Evolutionary conservation across 768 basidiomycete genomes (phyloP), one percentile per base, ranked within the genome.

Genomic region (Baorangia bicolor): DNA sequence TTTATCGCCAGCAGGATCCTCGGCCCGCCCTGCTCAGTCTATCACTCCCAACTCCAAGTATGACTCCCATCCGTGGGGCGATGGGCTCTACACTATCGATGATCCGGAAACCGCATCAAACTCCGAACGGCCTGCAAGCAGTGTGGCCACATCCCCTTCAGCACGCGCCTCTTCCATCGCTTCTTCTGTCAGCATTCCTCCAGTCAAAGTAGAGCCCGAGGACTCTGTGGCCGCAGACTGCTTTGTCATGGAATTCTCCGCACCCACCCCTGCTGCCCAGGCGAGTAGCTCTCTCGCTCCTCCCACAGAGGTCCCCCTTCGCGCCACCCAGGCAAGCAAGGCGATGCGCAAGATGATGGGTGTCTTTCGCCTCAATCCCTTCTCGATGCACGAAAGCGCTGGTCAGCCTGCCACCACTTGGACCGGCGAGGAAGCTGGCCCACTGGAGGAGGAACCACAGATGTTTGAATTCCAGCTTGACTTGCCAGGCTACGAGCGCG

Each of bases 321-420:
- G 89, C 43, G 89, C 88, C 9, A 90, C 87, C 0, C 85, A 89
- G 63, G 89, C 88, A 1, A 78, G 80, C 57, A 78, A 80, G 43
- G 78, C 81, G 41, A 90, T 90, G 89, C 81, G 85, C 51, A 74
- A 75, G 45, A 84, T 90, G 83, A 92, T 92, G 89, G 81, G 82
- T 40, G 82, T 85, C 21, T 88, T 91, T 68, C 80, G 89, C 9
- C 78, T 90, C 61, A 86, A 90, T 69, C 88, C 87, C 0, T 91
- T 91, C 61, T 80, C 87, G 23, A 82, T 85, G 73, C 83, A 87
- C 59, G 81, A 76, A 55, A 78, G 76, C 30, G 65, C 69, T 4
- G 73, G 77, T 37, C 76, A 77, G 44, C 75, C 76, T 5, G 56
- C 71, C 3, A 69, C 75, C 7, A 71, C 77, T 9, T 81, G 78